Base-by-base conservation (phyloP, 1,139 yeast genomes). In the Taiozyma sp. region DNA sequence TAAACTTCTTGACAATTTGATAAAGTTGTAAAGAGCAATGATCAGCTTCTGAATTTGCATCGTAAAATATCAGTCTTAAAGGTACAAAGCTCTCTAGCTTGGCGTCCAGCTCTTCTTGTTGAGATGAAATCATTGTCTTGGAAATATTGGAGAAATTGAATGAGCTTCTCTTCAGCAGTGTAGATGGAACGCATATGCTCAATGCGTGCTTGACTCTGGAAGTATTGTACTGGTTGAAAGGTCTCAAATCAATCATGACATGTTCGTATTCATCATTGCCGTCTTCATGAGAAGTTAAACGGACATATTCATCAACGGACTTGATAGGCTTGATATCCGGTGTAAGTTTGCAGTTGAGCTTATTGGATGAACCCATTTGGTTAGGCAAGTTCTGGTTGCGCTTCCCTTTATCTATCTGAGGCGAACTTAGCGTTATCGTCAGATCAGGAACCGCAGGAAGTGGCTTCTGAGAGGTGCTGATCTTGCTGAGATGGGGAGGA, bases 111-210 rank as follows among this genome's bases (percentile, higher is more conserved):
- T 50, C 57, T 37, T 51, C 56, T 39, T 69, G 68, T 55, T 73
- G 75, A 11, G 64, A 57, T 3, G 69, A 65, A 19, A 71, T 66
- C 64, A 84, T 74, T 39, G 87, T 80, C 51, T 80, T 82, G 44
- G 81, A 68, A 55, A 85, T 77, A 45, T 82, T 72, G 19, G 68
- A 60, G 43, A 83, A 67, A 34, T 75, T 74, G 64, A 81, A 84
- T 43, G 79, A 77, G n/a, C 76, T 71, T 48, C 93, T 73, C 61
- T 83, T 83, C 54, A 85, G 68, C 34, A 85, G 70, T 0, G 91
- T 85, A 21, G 88, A 79, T 1, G 91, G 91, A 14, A 85, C 73
- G 60, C 89, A 83, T 28, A 84, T 73, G 58, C 82, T 81, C 44
- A 81, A 68, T 1, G 90, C 77, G 44, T 74, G 68, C 7, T 58